These are phyloP conservation scores for Cyberlindnera xylosilytica DNA, from an alignment of 805 yeast species.

Conservation along the genomic window DNA sequence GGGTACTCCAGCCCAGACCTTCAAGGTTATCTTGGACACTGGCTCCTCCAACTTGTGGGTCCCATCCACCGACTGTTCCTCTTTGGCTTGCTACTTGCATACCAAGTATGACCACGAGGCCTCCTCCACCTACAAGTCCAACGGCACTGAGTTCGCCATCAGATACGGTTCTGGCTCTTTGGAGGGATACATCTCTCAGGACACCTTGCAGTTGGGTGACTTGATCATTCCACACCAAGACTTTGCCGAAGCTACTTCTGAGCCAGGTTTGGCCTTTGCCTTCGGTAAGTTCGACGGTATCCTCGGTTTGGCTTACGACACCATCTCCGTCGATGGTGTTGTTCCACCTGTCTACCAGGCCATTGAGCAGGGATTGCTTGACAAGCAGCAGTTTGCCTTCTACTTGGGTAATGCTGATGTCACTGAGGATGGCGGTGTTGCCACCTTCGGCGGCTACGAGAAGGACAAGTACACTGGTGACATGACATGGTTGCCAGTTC, in stretches of 20 bases:
- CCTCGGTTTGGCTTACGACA: constrained; percentile 88
- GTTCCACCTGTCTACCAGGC: constrained; percentile 96
- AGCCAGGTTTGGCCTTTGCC: constrained; percentile 97
- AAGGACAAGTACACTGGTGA: constrained; percentile 73
- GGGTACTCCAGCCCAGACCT: constrained; percentile 92
- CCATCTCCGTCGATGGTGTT: constrained; percentile 83
- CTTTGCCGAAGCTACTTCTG: constrained; percentile 95
- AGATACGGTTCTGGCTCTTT: constrained; percentile 91
- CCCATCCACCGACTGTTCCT: constrained; percentile 83
- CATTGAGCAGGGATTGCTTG: constrained; percentile 73
- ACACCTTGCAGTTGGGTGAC: constrained; percentile 76
- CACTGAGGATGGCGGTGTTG: constrained; percentile 79
- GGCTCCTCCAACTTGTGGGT: constrained; percentile 98
- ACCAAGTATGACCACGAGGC: constrained; percentile 80
- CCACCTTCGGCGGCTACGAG: constrained; percentile 94
- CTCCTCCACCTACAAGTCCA: constrained; percentile 81
- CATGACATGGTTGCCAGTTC: constrained; percentile 92
- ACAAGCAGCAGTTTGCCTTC: constrained; percentile 83
- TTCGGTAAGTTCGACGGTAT: constrained; percentile 99
- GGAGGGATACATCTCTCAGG: constrained; percentile 91
- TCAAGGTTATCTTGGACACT: constrained; percentile 93
- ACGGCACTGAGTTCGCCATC: constrained; percentile 83
- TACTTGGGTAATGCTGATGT: constrained; percentile 77
- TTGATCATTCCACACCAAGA: constrained; percentile 83
- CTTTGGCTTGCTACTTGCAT: constrained; percentile 94